phyloP scores from a whole-genome alignment of 1,284 basidiomycete genomes.

The Mycena citricolor region DNA sequence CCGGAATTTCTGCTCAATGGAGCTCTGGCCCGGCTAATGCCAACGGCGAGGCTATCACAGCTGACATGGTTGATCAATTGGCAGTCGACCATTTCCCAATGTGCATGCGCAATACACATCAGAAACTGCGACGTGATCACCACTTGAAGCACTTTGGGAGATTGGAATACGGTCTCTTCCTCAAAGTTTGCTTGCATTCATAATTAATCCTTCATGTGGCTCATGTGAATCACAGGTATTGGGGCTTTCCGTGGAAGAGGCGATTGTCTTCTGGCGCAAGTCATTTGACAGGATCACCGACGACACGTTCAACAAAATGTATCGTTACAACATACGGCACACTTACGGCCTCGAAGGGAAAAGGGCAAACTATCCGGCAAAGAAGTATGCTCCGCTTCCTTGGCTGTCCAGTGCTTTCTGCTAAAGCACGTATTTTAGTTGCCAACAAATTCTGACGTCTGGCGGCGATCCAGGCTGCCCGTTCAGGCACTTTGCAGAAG shows the following conservation, averaged over 20 bases:
- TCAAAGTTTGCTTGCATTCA: constrained; percentile 70
- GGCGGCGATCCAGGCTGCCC: constrained; percentile 84
- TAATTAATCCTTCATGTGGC: constrained; percentile 1
- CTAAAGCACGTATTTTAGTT: constrained; percentile 54
- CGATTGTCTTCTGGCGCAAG: constrained; percentile 90
- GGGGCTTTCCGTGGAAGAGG: constrained; percentile 94
- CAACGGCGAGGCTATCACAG: constrained; percentile 72
- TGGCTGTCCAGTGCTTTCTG: constrained; percentile 2
- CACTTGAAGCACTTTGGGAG: constrained; percentile 95
- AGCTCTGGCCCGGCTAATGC: constrained; percentile 48
- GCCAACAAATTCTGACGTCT: constrained; percentile 81
- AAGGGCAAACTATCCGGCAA: constrained; percentile 92
- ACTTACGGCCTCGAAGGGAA: constrained; percentile 94
- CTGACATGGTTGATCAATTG: constrained; percentile 92
- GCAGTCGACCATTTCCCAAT: constrained; percentile 90
- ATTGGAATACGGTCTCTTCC: constrained; percentile 90
- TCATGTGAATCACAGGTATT: constrained; percentile 61
- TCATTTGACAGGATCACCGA: constrained; percentile 81
- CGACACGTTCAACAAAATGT: constrained; percentile 98
- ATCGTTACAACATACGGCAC: constrained; percentile 97
- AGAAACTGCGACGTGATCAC: constrained; percentile 72
- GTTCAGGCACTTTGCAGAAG: constrained; percentile 86
- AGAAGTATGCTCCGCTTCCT: constrained; percentile 54
- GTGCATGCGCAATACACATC: constrained; percentile 94
- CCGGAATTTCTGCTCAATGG: constrained; percentile 88